Base-by-base conservation (phyloP, 768 basidiomycete genomes). In the Mycena vitilis region DNA sequence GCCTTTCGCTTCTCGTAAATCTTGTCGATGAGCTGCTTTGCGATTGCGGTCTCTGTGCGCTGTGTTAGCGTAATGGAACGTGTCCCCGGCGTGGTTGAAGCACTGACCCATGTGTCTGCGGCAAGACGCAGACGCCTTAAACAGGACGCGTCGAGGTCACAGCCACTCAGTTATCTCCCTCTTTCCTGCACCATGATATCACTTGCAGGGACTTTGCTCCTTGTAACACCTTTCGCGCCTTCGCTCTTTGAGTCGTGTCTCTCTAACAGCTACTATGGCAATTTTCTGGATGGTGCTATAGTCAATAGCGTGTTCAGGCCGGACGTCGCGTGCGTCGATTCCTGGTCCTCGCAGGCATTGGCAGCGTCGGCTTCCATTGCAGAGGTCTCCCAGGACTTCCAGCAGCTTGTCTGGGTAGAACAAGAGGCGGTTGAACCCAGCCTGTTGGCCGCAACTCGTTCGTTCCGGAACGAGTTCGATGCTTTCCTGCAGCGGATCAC, bases 1-100 rank as follows among this genome's bases (percentile, higher is more conserved):
- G 94, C 90, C 82, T 98, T 98, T 66, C 96, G 89, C 82, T 96
- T 95, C 85, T 98, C 96, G 78, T 98, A 98, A 79, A 95, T 92
- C 85, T 95, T 95, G 88, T 95, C 94, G 54, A 94, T 87, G 65
- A 95, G 84, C 76, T 94, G 94, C 77, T 91, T 92, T 49, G 92
- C 84, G 56, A 95, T 88, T 67, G 88, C 86, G 63, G 89, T 82
- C 74, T 95, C 94, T 95, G 71, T 61, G 20, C 3, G 51, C 30
- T 34, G 47, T n/a, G 23, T 68, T 6, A 72, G 69, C 55, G 55
- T 49, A 55, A 69, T 44, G 13, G 20, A 6, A 40, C 53, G 61
- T 58, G 38, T 54, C 25, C 12, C 16, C 18, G 44, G 15, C 23
- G 47, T 30, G 38, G 51, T 8, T 16, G 47, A 2, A 9, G 53